Evolutionary conservation across 2,329 filamentous ascomycete species (phyloP).

Genomic region (Atkinsonella texensis): DNA sequence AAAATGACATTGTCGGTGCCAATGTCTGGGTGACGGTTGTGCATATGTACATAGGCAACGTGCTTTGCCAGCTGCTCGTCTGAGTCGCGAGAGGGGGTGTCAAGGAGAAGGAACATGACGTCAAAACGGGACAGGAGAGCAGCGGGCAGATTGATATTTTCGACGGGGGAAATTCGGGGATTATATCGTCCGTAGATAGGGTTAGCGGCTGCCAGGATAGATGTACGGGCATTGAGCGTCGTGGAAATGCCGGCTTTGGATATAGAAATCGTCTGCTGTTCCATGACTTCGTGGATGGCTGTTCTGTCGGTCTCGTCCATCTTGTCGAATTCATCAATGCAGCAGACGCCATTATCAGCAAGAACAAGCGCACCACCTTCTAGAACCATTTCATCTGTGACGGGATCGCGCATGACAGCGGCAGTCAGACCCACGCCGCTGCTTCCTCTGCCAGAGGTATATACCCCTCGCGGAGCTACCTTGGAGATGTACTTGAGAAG

Average conservation of each 20-base stretch:
- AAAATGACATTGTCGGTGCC: conserved; percentile 57
- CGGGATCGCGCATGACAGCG: conserved; percentile 72
- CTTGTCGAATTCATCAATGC: conserved; percentile 81
- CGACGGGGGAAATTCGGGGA: conserved; percentile 88
- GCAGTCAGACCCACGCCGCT: conserved; percentile 74
- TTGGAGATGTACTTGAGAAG: conserved; percentile 97
- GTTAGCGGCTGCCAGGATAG: conserved; percentile 91
- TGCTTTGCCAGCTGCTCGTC: conserved; percentile 93
- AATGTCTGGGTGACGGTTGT: conserved; percentile 80
- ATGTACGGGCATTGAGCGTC: conserved; percentile 89
- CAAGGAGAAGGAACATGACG: conserved; percentile 89
- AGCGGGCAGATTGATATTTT: conserved; percentile 98
- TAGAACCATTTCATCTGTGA: conserved; percentile 75
- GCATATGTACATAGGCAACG: conserved; percentile 94
- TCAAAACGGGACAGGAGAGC: conserved; percentile 95
- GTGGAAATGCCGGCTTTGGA: conserved; percentile 61
- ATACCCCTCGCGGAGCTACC: conserved; percentile 84
- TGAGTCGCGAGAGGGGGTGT: conserved; percentile 78
- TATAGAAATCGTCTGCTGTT: conserved; percentile 77
- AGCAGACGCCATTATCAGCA: conserved; percentile 75
- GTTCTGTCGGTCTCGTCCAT: conserved; percentile 78
- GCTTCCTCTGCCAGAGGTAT: conserved; percentile 70
- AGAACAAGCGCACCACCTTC: conserved; percentile 71
- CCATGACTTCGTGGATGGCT: conserved; percentile 80
- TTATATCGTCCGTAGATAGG: conserved; percentile 97